A percentile compares a stretch with the other conserved stretches of the same genome.
These are phyloP conservation scores for Colletotrichum scovillei DNA, from an alignment of 2,329 filamentous ascomycete genomes.

Conservation along the genomic window DNA sequence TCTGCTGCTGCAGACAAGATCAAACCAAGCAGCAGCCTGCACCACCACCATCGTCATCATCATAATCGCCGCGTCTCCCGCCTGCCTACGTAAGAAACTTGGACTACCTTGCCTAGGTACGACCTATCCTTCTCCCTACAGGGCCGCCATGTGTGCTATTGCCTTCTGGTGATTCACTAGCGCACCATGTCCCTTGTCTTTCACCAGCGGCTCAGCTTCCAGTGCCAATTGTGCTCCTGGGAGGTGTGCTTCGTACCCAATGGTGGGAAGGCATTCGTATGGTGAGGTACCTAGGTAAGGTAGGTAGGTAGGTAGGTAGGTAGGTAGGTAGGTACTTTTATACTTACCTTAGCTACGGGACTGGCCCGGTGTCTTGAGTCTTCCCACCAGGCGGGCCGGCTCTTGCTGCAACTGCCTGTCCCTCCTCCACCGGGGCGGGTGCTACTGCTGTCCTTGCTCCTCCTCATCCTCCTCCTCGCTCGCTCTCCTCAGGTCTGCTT, in stretches of 20 bases:
- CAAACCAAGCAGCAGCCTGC: background rate
- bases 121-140: background rate
- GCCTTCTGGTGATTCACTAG: background rate
- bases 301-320: no score
- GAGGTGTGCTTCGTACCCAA: background rate
- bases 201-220: background rate
- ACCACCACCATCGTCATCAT: background rate
- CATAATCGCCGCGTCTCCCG: background rate
- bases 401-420: slow-evolving; percentile 10
- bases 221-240: background rate
- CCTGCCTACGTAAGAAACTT: background rate
- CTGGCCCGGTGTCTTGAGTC: background rate
- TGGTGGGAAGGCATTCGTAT: background rate
- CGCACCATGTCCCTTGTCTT: background rate
- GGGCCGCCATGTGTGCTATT: background rate
- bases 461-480: slow-evolving; percentile 26
- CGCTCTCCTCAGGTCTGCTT: slow-evolving; percentile 3
- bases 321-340: background rate
- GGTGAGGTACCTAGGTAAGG: no score
- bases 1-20: background rate
- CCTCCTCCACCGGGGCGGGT: slow-evolving; percentile 17
- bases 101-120: background rate
- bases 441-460: slow-evolving; percentile 7
- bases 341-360: background rate
- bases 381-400: background rate